A percentile compares a stretch with the other conserved stretches of the same genome.
Conservation (phyloP, 345 rosid genomes). For the Ricinus communis region DNA sequence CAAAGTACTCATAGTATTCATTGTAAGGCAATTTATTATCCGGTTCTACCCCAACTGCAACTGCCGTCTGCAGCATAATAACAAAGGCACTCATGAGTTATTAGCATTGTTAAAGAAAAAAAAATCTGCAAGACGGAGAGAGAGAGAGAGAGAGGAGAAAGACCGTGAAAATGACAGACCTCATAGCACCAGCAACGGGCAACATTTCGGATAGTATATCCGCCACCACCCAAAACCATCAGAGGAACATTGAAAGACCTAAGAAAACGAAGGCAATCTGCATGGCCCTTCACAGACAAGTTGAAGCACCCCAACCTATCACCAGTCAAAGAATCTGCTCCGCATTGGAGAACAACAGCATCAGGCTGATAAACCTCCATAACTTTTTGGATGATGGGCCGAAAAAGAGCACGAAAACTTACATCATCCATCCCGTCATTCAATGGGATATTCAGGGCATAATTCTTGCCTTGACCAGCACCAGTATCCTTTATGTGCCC, state of each 20-base stretch:
- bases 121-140: not conserved
- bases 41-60: conserved; percentile 96
- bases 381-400: conserved; percentile 81
- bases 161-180: conserved; percentile 44
- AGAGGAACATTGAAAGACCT: conserved; percentile 90
- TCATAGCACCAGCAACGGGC: conserved; percentile 99
- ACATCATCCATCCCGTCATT: conserved; percentile 92
- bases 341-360: conserved; percentile 99
- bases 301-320: conserved; percentile 96
- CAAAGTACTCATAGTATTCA: conserved; percentile 92
- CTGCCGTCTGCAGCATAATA: conserved; percentile 71
- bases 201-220: conserved; percentile 94
- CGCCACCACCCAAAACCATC: conserved; percentile 99
- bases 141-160: not conserved
- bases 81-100: conserved; percentile 13
- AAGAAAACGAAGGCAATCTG: conserved; percentile 87
- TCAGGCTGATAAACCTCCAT: conserved; percentile 98
- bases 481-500: conserved; percentile 89
- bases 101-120: not conserved
- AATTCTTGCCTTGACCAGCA: conserved; percentile 61
- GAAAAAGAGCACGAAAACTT: conserved; percentile 74
- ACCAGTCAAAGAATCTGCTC: conserved; percentile 97
- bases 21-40: conserved; percentile 89
- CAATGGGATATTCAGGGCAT: conserved; percentile 92
- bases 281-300: conserved; percentile 96